These are phyloP conservation scores for Actinomucor elegans DNA, from an alignment of 371 early-diverging fungal species.

Conservation along the genomic window DNA sequence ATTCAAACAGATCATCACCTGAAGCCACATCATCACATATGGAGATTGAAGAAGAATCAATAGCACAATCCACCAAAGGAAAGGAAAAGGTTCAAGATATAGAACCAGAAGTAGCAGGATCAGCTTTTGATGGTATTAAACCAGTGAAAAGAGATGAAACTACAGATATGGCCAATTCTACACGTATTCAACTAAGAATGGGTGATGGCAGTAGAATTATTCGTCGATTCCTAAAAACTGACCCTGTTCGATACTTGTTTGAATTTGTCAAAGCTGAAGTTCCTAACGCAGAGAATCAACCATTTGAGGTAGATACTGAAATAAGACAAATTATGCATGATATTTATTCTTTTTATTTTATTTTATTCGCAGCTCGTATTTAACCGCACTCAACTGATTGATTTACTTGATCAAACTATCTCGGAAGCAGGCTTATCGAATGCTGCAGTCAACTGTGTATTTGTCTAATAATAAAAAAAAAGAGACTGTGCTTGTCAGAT, in stretches of 20 bases:
- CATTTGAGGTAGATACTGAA: constrained; percentile 65
- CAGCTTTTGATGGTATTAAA: constrained; percentile 47
- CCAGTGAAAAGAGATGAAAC: constrained; percentile 53
- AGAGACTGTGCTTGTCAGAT: no score
- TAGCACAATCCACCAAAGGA: not conserved
- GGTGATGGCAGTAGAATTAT: constrained; percentile 69
- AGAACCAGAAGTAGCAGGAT: constrained; percentile 24
- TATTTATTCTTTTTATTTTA: not conserved
- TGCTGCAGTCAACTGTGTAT: constrained; percentile 54
- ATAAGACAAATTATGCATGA: not conserved
- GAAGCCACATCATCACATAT: not conserved
- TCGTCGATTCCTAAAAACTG: constrained; percentile 64
- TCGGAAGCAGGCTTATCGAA: constrained; percentile 66
- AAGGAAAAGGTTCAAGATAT: constrained; percentile 10
- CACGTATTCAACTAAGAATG: constrained; percentile 71
- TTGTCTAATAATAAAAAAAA: constrained; percentile 19
- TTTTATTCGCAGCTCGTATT: constrained; percentile 51
- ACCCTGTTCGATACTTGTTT: constrained; percentile 65
- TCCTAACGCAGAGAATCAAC: constrained; percentile 57
- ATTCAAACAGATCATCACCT: constrained; percentile 14
- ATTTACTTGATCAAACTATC: constrained; percentile 60
- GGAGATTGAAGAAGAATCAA: not conserved
- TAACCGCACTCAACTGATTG: constrained; percentile 62
- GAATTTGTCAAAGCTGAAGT: constrained; percentile 68
- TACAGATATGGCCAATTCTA: constrained; percentile 52